Evolutionary conservation across 768 basidiomycete species (phyloP), one percentile per base, ranked within the genome.

Genomic region (Serendipita vermifera): DNA sequence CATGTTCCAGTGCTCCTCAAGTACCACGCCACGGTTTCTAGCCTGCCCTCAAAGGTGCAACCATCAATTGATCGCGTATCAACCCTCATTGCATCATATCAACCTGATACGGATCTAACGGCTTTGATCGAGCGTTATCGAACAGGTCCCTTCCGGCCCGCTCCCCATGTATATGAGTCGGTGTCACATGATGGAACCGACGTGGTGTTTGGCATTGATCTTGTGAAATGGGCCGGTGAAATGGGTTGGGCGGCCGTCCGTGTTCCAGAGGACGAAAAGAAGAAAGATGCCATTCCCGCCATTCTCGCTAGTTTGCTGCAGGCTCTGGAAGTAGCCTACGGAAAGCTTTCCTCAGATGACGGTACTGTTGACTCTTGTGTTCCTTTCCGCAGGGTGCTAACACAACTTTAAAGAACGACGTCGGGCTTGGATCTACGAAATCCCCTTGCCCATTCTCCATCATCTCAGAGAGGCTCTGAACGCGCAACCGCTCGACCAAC

Each of bases 351-450:
- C 0, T 73, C 71, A 55, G 85, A 94, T 61, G 70, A 70, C 27
- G 82, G 86, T 86, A 57, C 14, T 14, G 26, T 31, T 55, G 5
- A 29, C 6, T 5, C 27, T 17, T 24, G 29, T 32, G n/a, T n/a
- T n/a, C n/a, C n/a, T n/a, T n/a, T n/a, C n/a, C n/a, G n/a, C n/a
- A n/a, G n/a, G n/a, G n/a, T n/a, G n/a, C 48, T 29, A n/a, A 26
- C 41, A 33, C 56, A 53, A n/a, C 20, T 55, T 11, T 33, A 3
- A 64, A 82, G 92, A 93, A 66, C 85, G 80, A 65, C 81, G 93
- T 58, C 90, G 85, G 71, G 72, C 83, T 3, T 97, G 93, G 93
- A 87, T 97, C 55, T 98, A 96, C 68, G 90, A 97, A 62, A 71
- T 73, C 3, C 91, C 92, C 1, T 75, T 98, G 4, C 73, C 80